phyloP scores from a whole-genome alignment of 108 stramenopile species.

The Cyclotella cryptica region DNA sequence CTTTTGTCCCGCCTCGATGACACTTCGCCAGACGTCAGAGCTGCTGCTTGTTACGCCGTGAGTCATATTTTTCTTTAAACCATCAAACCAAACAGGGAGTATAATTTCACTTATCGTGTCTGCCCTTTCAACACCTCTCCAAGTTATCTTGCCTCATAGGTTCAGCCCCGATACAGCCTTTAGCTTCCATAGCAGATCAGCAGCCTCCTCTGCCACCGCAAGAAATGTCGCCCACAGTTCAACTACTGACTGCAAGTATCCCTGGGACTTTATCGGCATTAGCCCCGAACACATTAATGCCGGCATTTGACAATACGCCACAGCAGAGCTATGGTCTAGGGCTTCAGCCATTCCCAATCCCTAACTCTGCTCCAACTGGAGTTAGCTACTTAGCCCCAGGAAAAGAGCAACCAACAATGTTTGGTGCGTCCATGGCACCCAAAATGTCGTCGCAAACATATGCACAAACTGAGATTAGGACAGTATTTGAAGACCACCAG shows the following conservation, averaged over 20 bases:
- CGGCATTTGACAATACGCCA: background rate
- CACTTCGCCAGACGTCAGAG: slow-evolving; percentile 73
- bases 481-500: slow-evolving; percentile 31
- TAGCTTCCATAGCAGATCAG: background rate
- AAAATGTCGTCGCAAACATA: slow-evolving; percentile 8
- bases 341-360: slow-evolving; percentile 22
- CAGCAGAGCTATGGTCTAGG: slow-evolving; percentile 23
- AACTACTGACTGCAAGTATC: background rate
- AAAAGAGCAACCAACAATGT: slow-evolving; percentile 35
- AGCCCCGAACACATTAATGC: background rate
- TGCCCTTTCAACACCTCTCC: slow-evolving; percentile 25
- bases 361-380: slow-evolving; percentile 10
- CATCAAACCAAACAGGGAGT: background rate
- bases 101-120: slow-evolving; percentile 17
- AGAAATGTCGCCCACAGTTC: background rate
- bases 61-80: slow-evolving; percentile 26
- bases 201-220: background rate
- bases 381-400: slow-evolving; percentile 12
- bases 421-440: slow-evolving; percentile 27
- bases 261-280: background rate
- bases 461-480: slow-evolving; percentile 27
- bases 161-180: slow-evolving; percentile 21
- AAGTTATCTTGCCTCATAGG: slow-evolving; percentile 56
- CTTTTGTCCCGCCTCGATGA: slow-evolving; percentile 71
- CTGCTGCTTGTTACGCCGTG: slow-evolving; percentile 89